These are phyloP conservation scores for Lentinula guzmanii DNA, from an alignment of 768 basidiomycete genomes.

Conservation along the genomic window DNA sequence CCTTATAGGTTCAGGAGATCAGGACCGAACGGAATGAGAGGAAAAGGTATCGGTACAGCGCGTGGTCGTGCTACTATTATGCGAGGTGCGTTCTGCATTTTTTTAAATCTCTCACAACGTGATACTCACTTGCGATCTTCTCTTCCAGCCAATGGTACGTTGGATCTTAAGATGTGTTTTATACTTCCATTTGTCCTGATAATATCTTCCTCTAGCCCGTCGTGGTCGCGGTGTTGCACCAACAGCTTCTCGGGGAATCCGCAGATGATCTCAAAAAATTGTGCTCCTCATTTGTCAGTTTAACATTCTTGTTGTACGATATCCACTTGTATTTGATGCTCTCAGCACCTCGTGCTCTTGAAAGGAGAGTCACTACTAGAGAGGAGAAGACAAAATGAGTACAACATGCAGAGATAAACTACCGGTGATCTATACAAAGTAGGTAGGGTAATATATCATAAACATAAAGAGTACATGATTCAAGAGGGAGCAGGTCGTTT, in stretches of 20 bases:
- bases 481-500: constrained; percentile 15
- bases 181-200: constrained; percentile 6
- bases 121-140: constrained; percentile 10
- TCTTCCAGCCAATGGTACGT: constrained; percentile 68
- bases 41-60: constrained; percentile 97
- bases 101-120: neutral
- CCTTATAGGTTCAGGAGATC: constrained; percentile 92
- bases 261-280: constrained; percentile 46
- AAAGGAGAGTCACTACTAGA: neutral
- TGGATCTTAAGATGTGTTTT: neutral
- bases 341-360: neutral
- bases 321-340: neutral
- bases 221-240: constrained; percentile 78
- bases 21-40: constrained; percentile 97
- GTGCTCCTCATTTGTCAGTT: neutral
- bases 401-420: neutral
- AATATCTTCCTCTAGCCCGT: constrained; percentile 49
- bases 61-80: constrained; percentile 98
- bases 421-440: neutral
- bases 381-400: neutral
- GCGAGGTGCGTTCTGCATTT: constrained; percentile 61
- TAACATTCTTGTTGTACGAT: neutral
- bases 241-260: constrained; percentile 70
- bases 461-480: neutral
- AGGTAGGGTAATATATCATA: neutral